Percentiles rank a stretch among this genome's conserved stretches.
Conservation (phyloP, 768 basidiomycete species). For the Pholiota microspora region DNA sequence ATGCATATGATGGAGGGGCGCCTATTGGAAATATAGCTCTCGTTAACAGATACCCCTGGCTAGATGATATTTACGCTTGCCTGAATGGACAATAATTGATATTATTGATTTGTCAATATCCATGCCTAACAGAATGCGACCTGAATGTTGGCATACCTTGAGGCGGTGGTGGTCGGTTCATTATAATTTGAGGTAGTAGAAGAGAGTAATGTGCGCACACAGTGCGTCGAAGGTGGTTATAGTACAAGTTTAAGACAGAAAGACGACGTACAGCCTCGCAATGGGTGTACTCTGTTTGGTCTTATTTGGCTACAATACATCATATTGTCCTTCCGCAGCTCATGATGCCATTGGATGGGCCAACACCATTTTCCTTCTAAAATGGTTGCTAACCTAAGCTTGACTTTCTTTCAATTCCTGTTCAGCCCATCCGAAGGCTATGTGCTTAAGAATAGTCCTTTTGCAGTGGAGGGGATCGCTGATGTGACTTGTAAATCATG, state of each 20-base stretch:
- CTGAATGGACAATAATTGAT: background rate
- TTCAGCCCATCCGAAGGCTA: no score
- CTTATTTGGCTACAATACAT: background rate
- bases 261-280: background rate
- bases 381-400: no score
- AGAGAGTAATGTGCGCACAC: conserved; percentile 6
- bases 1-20: conserved; percentile 57
- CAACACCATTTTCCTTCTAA: no score
- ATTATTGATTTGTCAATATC: background rate
- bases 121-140: background rate
- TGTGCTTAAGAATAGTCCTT: no score
- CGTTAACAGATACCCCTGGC: background rate
- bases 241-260: conserved; percentile 4
- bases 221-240: conserved; percentile 8
- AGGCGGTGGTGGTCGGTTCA: conserved; percentile 37
- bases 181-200: conserved; percentile 28
- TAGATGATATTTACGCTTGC: background rate
- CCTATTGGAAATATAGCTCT: conserved; percentile 25
- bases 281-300: background rate
- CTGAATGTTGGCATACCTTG: conserved; percentile 32
- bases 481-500: no score
- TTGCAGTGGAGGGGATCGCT: no score
- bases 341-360: background rate
- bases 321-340: background rate
- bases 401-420: no score